Evolutionary conservation across 768 basidiomycete genomes (phyloP).

Genomic region (Mycena polygramma): DNA sequence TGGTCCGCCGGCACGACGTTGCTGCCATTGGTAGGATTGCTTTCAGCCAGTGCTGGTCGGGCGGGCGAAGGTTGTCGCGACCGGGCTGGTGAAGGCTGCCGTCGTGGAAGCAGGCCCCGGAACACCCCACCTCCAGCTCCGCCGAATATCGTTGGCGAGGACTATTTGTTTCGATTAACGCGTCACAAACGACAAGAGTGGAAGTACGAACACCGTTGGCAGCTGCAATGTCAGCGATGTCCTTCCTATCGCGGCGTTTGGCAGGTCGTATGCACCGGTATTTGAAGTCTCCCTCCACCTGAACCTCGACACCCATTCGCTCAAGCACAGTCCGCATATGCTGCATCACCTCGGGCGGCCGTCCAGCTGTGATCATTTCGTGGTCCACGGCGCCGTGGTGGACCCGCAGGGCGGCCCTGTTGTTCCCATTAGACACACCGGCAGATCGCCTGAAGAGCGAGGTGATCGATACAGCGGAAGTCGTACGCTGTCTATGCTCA

Average conservation of each 20-base stretch:
- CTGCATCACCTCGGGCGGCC: conserved; percentile 82
- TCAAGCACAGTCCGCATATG: conserved; percentile 77
- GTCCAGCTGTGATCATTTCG: conserved; percentile 81
- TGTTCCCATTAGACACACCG: conserved; percentile 24
- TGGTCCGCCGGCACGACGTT: conserved; percentile 38
- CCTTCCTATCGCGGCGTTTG: conserved; percentile 54
- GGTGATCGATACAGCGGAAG: conserved; percentile 35
- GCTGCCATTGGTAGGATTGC: conserved; percentile 44
- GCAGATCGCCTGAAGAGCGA: conserved; percentile 37
- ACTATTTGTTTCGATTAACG: background rate
- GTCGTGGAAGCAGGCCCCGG: conserved; percentile 74
- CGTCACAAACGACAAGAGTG: background rate
- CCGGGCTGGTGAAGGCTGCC: conserved; percentile 59
- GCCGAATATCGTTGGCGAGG: conserved; percentile 2
- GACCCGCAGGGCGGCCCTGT: conserved; percentile 61
- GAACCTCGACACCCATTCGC: conserved; percentile 86
- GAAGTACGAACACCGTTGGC: conserved; percentile 54
- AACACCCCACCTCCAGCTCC: conserved; percentile 65
- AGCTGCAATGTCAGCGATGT: conserved; percentile 45
- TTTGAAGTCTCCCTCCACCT: conserved; percentile 85
- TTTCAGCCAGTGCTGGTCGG: conserved; percentile 30
- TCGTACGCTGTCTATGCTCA: conserved; percentile 36
- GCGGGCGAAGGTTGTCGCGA: conserved; percentile 58
- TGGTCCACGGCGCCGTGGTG: conserved; percentile 94
- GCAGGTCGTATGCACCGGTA: conserved; percentile 82